Evolutionary conservation across 192 early-diverging fungal genomes (phyloP).

Genomic region (Mortierella hygrophila): DNA sequence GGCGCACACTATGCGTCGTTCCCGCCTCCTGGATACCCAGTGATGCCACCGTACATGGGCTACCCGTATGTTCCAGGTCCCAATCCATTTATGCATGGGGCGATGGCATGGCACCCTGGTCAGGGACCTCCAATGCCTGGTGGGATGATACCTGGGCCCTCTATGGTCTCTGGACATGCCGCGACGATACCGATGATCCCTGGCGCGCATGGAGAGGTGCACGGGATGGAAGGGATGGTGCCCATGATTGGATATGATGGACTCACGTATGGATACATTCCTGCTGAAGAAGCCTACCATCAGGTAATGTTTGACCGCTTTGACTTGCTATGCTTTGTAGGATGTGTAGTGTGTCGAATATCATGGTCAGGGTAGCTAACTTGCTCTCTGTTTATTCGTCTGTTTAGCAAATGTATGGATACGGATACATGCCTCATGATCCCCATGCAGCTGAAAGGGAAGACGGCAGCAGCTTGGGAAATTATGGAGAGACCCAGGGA

Average conservation of each 20-base stretch:
- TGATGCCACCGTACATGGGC: slow-evolving; percentile 44
- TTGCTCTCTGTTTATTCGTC: background rate
- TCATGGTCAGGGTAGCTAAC: background rate
- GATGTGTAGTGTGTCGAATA: background rate
- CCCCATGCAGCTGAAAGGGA: background rate
- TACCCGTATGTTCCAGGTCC: slow-evolving; percentile 40
- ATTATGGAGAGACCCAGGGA: background rate
- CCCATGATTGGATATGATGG: slow-evolving; percentile 47
- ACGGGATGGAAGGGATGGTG: slow-evolving; percentile 41
- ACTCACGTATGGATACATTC: slow-evolving; percentile 38
- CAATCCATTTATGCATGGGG: slow-evolving; percentile 30
- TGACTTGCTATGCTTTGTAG: background rate
- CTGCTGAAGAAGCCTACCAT: slow-evolving; percentile 37
- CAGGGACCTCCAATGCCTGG: slow-evolving; percentile 26
- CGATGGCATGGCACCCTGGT: slow-evolving; percentile 41
- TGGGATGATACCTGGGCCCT: slow-evolving; percentile 26
- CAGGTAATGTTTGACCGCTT: slow-evolving; percentile 16
- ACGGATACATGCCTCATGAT: slow-evolving; percentile 37
- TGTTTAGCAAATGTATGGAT: slow-evolving; percentile 30
- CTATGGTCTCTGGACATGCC: slow-evolving; percentile 21
- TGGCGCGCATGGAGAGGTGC: background rate
- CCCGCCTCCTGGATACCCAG: slow-evolving; percentile 39
- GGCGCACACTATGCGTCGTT: slow-evolving; percentile 19
- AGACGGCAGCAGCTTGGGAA: background rate
- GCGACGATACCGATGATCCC: slow-evolving; percentile 7